These are phyloP conservation scores for Blastobotrys illinoisensis DNA, from an alignment of 1,139 yeast species.

Conservation along the genomic window DNA sequence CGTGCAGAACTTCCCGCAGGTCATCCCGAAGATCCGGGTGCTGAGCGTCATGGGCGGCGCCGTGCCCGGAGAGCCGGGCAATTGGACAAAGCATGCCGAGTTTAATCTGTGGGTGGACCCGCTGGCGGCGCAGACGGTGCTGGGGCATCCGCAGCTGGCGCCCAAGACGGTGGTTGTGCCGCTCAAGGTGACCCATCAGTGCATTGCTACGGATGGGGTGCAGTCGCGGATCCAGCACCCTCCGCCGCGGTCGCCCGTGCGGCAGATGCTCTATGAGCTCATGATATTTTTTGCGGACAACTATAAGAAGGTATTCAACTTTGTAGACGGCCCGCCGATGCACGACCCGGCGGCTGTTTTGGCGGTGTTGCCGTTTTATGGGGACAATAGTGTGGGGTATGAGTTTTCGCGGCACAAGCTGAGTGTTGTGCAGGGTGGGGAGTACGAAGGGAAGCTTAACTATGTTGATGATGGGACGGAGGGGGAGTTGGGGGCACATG, in stretches of 20 bases:
- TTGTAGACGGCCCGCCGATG: slow-evolving; percentile 62
- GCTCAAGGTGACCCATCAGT: slow-evolving; percentile 65
- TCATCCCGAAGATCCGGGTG: slow-evolving; percentile 42
- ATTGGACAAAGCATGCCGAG: slow-evolving; percentile 59
- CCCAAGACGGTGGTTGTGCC: slow-evolving; percentile 56
- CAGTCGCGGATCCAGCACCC: slow-evolving; percentile 31
- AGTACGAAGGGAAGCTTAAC: slow-evolving; percentile 22
- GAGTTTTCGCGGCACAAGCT: slow-evolving; percentile 36
- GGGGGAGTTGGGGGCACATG: slow-evolving; percentile 37
- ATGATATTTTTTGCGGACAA: slow-evolving; percentile 49
- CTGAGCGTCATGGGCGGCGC: slow-evolving; percentile 79
- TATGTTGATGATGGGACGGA: slow-evolving; percentile 30
- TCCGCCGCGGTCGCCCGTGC: slow-evolving; percentile 33
- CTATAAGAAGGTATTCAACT: slow-evolving; percentile 43
- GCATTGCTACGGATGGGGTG: slow-evolving; percentile 49
- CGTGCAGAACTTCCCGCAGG: slow-evolving; percentile 47
- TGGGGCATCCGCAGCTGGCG: slow-evolving; percentile 43
- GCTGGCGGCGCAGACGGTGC: slow-evolving; percentile 56
- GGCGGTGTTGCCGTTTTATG: slow-evolving; percentile 46
- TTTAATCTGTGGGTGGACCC: slow-evolving; percentile 78
- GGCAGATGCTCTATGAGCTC: slow-evolving; percentile 53
- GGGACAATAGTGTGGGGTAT: slow-evolving; percentile 24
- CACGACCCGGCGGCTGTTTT: slow-evolving; percentile 78
- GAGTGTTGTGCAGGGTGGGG: slow-evolving; percentile 35
- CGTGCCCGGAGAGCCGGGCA: slow-evolving; percentile 34